Base-by-base conservation (phyloP, 1,284 basidiomycete species). In the Mycena citricolor region DNA sequence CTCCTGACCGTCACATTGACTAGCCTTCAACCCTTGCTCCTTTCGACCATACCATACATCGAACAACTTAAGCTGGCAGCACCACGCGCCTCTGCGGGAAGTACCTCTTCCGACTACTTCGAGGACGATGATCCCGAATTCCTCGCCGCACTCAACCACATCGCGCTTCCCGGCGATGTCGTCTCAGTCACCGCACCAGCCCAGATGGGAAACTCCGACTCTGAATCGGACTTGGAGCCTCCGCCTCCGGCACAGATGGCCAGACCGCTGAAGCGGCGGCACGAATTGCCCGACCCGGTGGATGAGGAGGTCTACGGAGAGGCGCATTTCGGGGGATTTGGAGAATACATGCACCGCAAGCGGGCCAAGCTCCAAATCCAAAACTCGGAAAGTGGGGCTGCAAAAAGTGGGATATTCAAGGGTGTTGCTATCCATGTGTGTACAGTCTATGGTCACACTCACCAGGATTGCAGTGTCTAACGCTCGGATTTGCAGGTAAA, bases 361-460 rank as follows among this genome's bases (percentile, higher is more conserved):
- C 81, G 94, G 2, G 83, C 86, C 35, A 98, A 98, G 62, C 62
- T 95, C 32, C 90, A 94, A 59, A 81, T 91, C 10, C 90, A 94
- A 66, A 93, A 94, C 54, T 62, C 72, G 4, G 74, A 78, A 48
- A 48, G 19, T 10, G 49, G 41, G 25, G 51, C 43, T 47, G 57
- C 43, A 38, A 64, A 65, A 34, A 73, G 71, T n/a, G 66, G 68
- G 44, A 77, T 94, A 28, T 91, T 95, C 54, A 67, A 71, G 23
- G 86, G 82, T 1, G 50, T 94, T 17, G 72, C 84, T 0, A 83
- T 95, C 46, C 90, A 94, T 64, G 93, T 94, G 61, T 57, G 78
- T 65, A 22, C 13, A 8, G 25, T 33, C n/a, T 21, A 19, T 16
- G n/a, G 30, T 12, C 32, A 30, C 23, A 17, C 23, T 39, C 30